Conservation (phyloP, 1,139 yeast genomes). For the Pichia sp. region DNA sequence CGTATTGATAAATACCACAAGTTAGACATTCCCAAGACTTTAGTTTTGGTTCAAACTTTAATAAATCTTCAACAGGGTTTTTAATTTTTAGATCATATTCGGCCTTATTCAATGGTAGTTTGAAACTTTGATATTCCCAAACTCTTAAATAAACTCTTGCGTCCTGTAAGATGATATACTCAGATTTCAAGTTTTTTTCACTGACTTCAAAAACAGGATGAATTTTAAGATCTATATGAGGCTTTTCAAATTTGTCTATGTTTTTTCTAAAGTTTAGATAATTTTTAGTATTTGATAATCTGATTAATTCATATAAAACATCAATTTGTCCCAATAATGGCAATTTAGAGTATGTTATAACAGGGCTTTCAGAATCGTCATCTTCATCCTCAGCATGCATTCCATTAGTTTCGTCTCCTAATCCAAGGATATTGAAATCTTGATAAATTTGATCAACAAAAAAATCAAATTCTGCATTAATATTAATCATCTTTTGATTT, state of each 20-base stretch:
- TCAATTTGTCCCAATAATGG: slow-evolving; percentile 37
- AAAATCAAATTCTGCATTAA: slow-evolving; percentile 25
- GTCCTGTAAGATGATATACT: slow-evolving; percentile 41
- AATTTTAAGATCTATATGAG: slow-evolving; percentile 30
- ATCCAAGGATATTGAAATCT: slow-evolving; percentile 11
- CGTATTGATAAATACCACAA: slow-evolving; percentile 30
- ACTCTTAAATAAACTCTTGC: slow-evolving; percentile 40
- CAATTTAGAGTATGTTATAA: slow-evolving; percentile 32
- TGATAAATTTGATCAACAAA: slow-evolving; percentile 19
- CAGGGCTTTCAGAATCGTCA: slow-evolving; percentile 5
- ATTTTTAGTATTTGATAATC: slow-evolving; percentile 33
- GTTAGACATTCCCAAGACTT: slow-evolving; percentile 39
- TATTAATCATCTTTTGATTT: slow-evolving; percentile 23
- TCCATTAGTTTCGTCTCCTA: slow-evolving; percentile 13
- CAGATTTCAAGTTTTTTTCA: slow-evolving; percentile 25
- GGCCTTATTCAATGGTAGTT: slow-evolving; percentile 39
- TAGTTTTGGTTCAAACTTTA: slow-evolving; percentile 32
- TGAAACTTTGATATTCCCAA: slow-evolving; percentile 31
- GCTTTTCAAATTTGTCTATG: slow-evolving; percentile 36
- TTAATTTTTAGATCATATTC: slow-evolving; percentile 30
- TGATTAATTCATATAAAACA: slow-evolving; percentile 36
- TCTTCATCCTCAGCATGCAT: slow-evolving; percentile 18
- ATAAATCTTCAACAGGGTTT: slow-evolving; percentile 27
- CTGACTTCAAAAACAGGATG: slow-evolving; percentile 16
- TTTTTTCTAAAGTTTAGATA: slow-evolving; percentile 36